phyloP scores from a whole-genome alignment of 352 stramenopile species.

The Phytophthora citrophthora region DNA sequence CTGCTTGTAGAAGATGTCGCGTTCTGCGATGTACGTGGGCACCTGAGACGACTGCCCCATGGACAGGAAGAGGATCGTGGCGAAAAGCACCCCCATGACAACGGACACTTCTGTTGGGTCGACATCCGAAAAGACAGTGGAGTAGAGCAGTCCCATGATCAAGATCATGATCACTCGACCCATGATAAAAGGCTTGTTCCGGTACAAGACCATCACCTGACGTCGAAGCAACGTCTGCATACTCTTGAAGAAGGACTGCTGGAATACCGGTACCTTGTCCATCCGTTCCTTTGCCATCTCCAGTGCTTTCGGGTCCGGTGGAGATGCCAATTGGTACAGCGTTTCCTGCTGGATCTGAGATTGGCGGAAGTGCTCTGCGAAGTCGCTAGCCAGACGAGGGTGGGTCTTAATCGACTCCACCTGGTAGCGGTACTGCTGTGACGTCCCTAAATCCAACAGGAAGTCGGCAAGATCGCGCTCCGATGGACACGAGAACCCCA shows the following conservation, averaged over 20 bases:
- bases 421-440: constrained; percentile 29
- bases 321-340: not conserved
- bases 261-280: constrained; percentile 35
- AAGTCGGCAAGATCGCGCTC: constrained; percentile 43
- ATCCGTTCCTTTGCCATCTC: constrained; percentile 16
- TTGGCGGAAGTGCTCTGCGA: constrained; percentile 34
- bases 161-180: constrained; percentile 37
- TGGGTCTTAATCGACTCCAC: constrained; percentile 14
- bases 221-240: constrained; percentile 42
- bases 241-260: constrained; percentile 36
- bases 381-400: constrained; percentile 34
- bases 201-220: constrained; percentile 56
- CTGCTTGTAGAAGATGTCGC: constrained; percentile 84
- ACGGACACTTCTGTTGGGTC: constrained; percentile 28
- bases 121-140: constrained; percentile 34
- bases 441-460: constrained; percentile 43
- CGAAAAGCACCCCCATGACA: constrained; percentile 75
- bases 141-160: constrained; percentile 39
- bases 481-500: constrained; percentile 53
- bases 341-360: constrained; percentile 17
- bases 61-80: constrained; percentile 73
- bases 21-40: constrained; percentile 65
- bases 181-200: constrained; percentile 38
- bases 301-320: constrained; percentile 8
- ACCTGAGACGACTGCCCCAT: constrained; percentile 66